These are phyloP conservation scores for Candida silvicultrix DNA, from an alignment of 805 yeast genomes.

Conservation along the genomic window DNA sequence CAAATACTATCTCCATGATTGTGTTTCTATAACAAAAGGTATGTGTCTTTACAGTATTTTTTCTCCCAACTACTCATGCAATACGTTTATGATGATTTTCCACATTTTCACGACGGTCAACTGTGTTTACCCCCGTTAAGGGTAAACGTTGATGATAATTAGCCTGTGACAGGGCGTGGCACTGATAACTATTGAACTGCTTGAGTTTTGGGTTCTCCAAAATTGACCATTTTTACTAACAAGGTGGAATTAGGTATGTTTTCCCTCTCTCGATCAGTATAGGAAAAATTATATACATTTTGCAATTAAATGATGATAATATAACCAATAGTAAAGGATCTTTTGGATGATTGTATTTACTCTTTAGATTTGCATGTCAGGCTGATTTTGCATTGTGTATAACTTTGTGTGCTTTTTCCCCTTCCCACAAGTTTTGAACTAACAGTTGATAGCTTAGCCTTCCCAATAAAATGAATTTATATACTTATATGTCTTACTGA, in stretches of 20 bases:
- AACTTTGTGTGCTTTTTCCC: neutral
- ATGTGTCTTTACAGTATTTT: neutral
- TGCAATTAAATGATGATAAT: slow-evolving; percentile 1
- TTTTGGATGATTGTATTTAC: slow-evolving; percentile 2
- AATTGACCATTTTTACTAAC: neutral
- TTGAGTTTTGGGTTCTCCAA: neutral
- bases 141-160: slow-evolving; percentile 59
- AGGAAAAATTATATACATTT: neutral
- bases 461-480: too few species aligned
- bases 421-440: neutral
- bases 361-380: slow-evolving; percentile 17
- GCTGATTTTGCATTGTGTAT: slow-evolving; percentile 4
- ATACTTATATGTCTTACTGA: too few species aligned
- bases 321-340: slow-evolving; percentile 2
- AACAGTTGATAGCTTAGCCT: neutral
- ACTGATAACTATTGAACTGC: slow-evolving; percentile 21
- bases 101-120: slow-evolving; percentile 71
- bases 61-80: neutral
- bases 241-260: neutral
- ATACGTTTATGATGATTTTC: slow-evolving; percentile 48
- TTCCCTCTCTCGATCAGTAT: too few species aligned
- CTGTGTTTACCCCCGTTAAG: slow-evolving; percentile 48
- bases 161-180: slow-evolving; percentile 88
- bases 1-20: neutral
- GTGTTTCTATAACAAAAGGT: slow-evolving; percentile 9